A percentile compares a stretch with the other conserved stretches of the same genome.
Conservation (phyloP, 1,284 basidiomycete species). For the Golubevia sp. region DNA sequence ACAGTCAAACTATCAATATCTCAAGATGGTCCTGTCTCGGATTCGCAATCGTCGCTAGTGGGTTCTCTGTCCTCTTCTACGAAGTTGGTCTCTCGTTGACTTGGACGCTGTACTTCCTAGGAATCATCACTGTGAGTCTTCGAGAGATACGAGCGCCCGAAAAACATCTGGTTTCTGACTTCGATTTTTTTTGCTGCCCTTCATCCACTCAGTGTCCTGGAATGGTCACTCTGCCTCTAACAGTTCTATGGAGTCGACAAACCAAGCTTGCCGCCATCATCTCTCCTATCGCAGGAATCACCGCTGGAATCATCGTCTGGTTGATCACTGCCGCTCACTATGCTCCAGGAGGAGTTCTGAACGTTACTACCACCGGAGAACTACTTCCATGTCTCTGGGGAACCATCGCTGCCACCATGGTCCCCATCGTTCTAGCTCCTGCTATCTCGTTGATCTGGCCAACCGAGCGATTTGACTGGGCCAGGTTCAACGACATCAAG, state of each 20-base stretch:
- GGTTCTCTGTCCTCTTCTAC: slow-evolving; percentile 29
- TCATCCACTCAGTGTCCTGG: slow-evolving; percentile 9
- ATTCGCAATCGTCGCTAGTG: slow-evolving; percentile 40
- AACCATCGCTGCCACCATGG: slow-evolving; percentile 33
- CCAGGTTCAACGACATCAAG: slow-evolving; percentile 32
- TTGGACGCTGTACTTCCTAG: slow-evolving; percentile 48
- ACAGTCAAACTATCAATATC: slow-evolving; percentile 32
- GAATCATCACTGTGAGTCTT: slow-evolving; percentile 12
- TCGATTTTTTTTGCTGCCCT: too few species aligned
- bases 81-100: slow-evolving; percentile 40
- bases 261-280: slow-evolving; percentile 24
- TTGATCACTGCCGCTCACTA: slow-evolving; percentile 14
- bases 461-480: slow-evolving; percentile 18
- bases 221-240: slow-evolving; percentile 25
- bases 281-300: slow-evolving; percentile 18
- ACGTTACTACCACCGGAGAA: slow-evolving; percentile 22
- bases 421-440: slow-evolving; percentile 26
- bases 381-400: slow-evolving; percentile 43
- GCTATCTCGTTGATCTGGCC: slow-evolving; percentile 15
- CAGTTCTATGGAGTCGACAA: slow-evolving; percentile 48
- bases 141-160: too few species aligned
- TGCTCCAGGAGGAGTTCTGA: slow-evolving; percentile 13
- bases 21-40: slow-evolving; percentile 28
- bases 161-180: too few species aligned
- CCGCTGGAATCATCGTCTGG: slow-evolving; percentile 16